These are phyloP conservation scores for Calonectria ilicicola DNA, from an alignment of 2,329 filamentous ascomycete genomes.

Conservation along the genomic window DNA sequence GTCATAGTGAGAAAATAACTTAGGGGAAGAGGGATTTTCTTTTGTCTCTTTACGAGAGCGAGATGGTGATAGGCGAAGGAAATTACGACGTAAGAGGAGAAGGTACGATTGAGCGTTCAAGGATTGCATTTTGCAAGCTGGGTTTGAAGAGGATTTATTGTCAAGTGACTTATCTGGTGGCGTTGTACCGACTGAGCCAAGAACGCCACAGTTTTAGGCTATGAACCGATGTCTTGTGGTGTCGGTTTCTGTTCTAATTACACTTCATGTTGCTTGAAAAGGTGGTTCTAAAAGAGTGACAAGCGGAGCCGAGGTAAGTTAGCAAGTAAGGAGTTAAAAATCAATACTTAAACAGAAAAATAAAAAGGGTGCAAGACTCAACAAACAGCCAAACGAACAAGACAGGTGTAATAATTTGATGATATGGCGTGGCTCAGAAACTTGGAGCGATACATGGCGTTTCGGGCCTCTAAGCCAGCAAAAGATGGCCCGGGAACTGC, in stretches of 20 bases:
- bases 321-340: background rate
- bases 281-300: background rate
- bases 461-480: conserved; percentile 38
- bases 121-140: background rate
- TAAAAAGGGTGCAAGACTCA: background rate
- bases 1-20: conserved; percentile 1
- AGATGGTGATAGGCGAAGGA: background rate
- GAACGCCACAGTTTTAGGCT: background rate
- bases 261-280: background rate
- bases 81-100: background rate
- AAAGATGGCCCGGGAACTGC: background rate
- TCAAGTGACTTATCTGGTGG: background rate
- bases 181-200: background rate
- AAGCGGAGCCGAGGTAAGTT: background rate
- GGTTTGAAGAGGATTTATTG: background rate
- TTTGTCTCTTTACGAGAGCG: background rate
- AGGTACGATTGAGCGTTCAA: background rate
- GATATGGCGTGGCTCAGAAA: conserved; percentile 4
- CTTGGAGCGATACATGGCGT: conserved; percentile 19
- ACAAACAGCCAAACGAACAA: background rate
- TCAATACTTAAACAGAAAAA: background rate
- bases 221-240: background rate
- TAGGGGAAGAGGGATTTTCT: background rate
- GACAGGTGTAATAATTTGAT: background rate
- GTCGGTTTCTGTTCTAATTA: background rate